A percentile compares a stretch with the other conserved stretches of the same genome.
Evolutionary conservation across 129 eudicot genomes (phyloP).

Genomic region (Artemisia argyi): DNA sequence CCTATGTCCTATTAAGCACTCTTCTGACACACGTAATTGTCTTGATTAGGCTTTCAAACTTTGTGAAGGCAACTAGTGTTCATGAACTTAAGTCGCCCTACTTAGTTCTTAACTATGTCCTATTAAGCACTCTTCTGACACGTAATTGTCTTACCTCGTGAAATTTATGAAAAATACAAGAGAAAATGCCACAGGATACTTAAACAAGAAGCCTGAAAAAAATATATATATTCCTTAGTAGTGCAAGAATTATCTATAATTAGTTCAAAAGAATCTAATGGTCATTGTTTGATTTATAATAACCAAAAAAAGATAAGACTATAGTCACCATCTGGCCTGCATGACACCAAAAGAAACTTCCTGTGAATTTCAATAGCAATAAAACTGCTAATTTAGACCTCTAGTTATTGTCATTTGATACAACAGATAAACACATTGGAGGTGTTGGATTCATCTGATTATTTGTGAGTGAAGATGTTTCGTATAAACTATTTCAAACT

Average conservation of each 20-base stretch:
- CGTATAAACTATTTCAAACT: no score
- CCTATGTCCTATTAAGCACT: constrained; percentile 7
- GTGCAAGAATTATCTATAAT: neutral
- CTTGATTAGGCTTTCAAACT: no score
- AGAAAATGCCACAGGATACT: constrained; percentile 21
- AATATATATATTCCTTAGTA: neutral
- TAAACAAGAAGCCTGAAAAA: constrained; percentile 1
- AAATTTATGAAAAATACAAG: constrained; percentile 9
- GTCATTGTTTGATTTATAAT: constrained; percentile 15
- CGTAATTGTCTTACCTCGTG: neutral
- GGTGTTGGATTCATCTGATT: no score
- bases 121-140: constrained; percentile 11
- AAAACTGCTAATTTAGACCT: neutral
- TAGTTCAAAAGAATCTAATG: constrained; percentile 5
- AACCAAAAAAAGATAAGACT: constrained; percentile 20
- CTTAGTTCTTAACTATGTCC: neutral
- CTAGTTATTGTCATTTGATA: neutral
- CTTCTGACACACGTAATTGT: neutral
- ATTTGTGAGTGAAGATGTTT: no score
- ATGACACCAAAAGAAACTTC: constrained; percentile 22
- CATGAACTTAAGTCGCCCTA: neutral
- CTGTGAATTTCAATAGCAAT: neutral
- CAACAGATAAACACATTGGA: no score
- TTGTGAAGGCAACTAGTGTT: neutral
- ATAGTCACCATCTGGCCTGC: constrained; percentile 16